Conservation (phyloP, 2,329 filamentous ascomycete species). For the Drechslerella coelobrocha region DNA sequence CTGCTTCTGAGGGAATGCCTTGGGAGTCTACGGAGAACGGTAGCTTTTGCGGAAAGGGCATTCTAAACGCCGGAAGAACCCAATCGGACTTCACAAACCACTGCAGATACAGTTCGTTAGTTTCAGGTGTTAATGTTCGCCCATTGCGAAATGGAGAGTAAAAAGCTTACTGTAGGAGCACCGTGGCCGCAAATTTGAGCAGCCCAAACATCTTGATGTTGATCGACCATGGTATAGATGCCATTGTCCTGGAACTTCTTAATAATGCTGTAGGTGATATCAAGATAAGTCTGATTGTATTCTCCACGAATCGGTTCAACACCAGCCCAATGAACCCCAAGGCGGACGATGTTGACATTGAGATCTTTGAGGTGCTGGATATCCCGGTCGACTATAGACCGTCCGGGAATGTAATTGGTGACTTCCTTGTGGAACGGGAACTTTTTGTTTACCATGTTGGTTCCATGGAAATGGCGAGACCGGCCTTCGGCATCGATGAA, state of each 20-base stretch:
- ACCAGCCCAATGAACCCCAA: conserved; percentile 49
- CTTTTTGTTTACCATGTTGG: conserved; percentile 49
- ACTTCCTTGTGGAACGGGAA: conserved; percentile 44
- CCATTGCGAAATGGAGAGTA: too few relatives aligned
- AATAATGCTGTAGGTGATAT: conserved; percentile 38
- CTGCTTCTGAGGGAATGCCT: conserved; percentile 37
- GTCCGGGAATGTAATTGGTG: conserved; percentile 30
- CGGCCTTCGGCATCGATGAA: conserved; percentile 47
- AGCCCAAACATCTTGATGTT: conserved; percentile 49
- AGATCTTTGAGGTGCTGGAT: conserved; percentile 44
- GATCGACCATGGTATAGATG: conserved; percentile 47
- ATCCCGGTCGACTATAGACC: conserved; percentile 43
- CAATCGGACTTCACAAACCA: conserved; percentile 50
- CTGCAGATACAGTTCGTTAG: conserved; percentile 1
- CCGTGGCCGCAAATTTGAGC: conserved; percentile 47
- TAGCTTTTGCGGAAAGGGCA: conserved; percentile 42
- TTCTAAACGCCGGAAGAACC: conserved; percentile 28
- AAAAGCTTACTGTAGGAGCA: conserved; percentile 36
- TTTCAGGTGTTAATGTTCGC: background rate
- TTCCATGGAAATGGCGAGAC: conserved; percentile 49
- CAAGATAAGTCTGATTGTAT: conserved; percentile 48
- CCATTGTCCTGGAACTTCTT: conserved; percentile 48
- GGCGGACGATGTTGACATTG: conserved; percentile 38
- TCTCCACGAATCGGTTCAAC: conserved; percentile 34
- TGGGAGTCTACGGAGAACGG: conserved; percentile 27